Percentiles rank a stretch among this genome's conserved stretches.
These are phyloP conservation scores for Didymella arachidicola DNA, from an alignment of 2,329 filamentous ascomycete genomes.

Conservation along the genomic window DNA sequence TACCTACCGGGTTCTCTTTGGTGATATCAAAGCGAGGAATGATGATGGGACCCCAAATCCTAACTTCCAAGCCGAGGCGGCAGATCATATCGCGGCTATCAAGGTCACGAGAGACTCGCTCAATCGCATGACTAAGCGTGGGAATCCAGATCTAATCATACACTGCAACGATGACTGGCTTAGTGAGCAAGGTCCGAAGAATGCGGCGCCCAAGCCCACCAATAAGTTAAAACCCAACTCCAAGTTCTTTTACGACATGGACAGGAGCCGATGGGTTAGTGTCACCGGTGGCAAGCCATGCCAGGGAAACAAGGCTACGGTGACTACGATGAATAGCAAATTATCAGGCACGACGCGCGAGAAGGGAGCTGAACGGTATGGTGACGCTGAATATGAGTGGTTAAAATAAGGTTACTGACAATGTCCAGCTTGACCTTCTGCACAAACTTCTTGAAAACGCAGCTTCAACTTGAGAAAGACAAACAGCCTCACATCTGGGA, in stretches of 20 bases:
- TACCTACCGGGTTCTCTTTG: constrained; percentile 21
- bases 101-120: constrained; percentile 19
- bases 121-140: constrained; percentile 14
- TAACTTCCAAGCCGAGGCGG: constrained; percentile 10
- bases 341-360: neutral
- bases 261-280: constrained; percentile 11
- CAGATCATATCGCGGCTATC: constrained; percentile 14
- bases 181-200: constrained; percentile 10
- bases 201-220: constrained; percentile 8
- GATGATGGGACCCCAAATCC: constrained; percentile 12
- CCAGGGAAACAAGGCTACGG: constrained; percentile 15
- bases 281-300: constrained; percentile 22
- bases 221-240: neutral
- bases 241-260: constrained; percentile 18
- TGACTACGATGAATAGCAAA: constrained; percentile 16
- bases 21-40: constrained; percentile 14
- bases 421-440: constrained; percentile 17
- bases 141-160: constrained; percentile 18
- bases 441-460: constrained; percentile 7
- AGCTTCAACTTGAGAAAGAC: constrained; percentile 20
- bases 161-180: constrained; percentile 26
- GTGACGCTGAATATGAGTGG: neutral
- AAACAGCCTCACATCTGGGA: constrained; percentile 22
- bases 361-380: constrained; percentile 10
- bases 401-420: neutral